Conservation (phyloP, 2,329 filamentous ascomycete species). For the Colletotrichum viniferum region DNA sequence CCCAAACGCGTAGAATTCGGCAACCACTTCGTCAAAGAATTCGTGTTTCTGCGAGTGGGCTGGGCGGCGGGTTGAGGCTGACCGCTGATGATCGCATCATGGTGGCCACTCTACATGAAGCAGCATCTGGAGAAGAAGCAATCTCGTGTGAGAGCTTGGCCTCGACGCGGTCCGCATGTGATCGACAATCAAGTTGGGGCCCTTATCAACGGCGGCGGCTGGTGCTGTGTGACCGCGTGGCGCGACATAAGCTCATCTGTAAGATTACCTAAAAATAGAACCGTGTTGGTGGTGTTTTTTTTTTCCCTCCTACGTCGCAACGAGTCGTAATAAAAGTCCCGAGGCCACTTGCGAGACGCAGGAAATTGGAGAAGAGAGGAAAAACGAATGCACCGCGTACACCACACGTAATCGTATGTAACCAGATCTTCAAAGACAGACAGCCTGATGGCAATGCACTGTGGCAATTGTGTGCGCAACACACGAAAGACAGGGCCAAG, state of each 20-base stretch:
- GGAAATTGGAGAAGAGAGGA: neutral
- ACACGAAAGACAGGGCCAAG: neutral
- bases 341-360: neutral
- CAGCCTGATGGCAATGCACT: neutral
- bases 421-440: neutral
- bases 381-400: neutral
- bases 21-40: neutral
- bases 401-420: neutral
- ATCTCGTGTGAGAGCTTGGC: neutral
- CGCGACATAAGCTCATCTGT: neutral
- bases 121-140: neutral
- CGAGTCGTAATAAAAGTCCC: neutral
- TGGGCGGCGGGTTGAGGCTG: neutral
- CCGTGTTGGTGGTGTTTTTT: neutral
- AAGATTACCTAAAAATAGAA: conserved; percentile 2
- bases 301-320: neutral
- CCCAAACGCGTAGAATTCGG: neutral
- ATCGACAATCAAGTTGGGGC: neutral
- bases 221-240: neutral
- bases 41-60: neutral
- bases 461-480: neutral
- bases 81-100: neutral
- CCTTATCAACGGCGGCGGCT: neutral
- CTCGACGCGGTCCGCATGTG: neutral
- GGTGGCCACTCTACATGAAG: neutral